Evolutionary conservation across 345 rosid genomes (phyloP).

Genomic region (Odontarrhena argentea): DNA sequence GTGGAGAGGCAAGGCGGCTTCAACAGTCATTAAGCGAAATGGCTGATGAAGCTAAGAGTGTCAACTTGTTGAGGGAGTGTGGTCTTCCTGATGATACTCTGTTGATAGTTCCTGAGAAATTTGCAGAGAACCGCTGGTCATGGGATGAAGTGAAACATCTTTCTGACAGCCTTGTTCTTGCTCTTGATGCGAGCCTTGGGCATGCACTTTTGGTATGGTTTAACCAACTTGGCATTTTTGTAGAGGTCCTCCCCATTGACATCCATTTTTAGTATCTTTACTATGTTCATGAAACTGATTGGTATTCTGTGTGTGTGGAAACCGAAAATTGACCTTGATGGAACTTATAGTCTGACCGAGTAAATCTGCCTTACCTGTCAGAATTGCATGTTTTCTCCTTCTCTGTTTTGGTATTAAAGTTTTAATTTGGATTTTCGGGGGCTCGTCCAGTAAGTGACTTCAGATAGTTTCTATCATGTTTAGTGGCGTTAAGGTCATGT

Average conservation of each 20-base stretch:
- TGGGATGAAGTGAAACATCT: conserved; percentile 86
- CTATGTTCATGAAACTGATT: conserved; percentile 14
- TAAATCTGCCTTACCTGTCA: conserved; percentile 17
- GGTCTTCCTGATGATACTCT: conserved; percentile 79
- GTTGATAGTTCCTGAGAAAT: conserved; percentile 55
- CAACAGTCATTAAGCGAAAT: conserved; percentile 89
- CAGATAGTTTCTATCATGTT: conserved; percentile 25
- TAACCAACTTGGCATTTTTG: conserved; percentile 12
- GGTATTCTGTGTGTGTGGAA: conserved; percentile 6
- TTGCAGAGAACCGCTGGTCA: conserved; percentile 78
- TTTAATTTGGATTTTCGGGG: not conserved
- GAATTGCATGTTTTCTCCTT: conserved; percentile 8
- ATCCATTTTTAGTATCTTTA: conserved; percentile 1
- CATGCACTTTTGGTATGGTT: conserved; percentile 92
- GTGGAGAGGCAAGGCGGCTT: conserved; percentile 92
- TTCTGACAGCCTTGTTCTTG: conserved; percentile 75
- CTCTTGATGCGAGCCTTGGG: conserved; percentile 96
- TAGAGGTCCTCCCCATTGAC: not conserved
- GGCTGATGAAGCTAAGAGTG: conserved; percentile 82
- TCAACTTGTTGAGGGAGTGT: conserved; percentile 65
- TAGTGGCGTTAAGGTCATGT: conserved; percentile 1
- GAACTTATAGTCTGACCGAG: conserved; percentile 10
- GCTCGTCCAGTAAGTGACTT: conserved; percentile 4
- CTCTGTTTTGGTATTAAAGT: conserved; percentile 3
- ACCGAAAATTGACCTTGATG: conserved; percentile 1